Evolutionary conservation across 179 eudicot species (phyloP).

Genomic region (Vitellaria paradoxa): DNA sequence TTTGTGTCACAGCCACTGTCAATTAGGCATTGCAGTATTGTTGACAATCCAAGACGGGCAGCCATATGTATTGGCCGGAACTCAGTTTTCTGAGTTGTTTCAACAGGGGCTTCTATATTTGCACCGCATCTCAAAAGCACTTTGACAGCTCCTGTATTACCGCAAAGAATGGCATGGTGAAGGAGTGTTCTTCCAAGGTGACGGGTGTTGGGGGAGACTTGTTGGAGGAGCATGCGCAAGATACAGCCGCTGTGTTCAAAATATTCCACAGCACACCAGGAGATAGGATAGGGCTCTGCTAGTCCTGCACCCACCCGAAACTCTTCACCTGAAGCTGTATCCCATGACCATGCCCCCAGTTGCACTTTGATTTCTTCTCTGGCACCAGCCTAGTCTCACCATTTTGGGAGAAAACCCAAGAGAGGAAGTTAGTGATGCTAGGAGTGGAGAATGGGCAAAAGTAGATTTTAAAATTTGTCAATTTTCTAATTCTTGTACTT

Average conservation of each 20-base stretch:
- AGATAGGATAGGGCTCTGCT: conserved; percentile 78
- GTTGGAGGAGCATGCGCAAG: conserved; percentile 54
- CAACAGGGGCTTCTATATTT: conserved; percentile 44
- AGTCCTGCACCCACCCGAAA: conserved; percentile 89
- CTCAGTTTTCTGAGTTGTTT: conserved; percentile 35
- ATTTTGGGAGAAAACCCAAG: not conserved
- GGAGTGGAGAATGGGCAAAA: not conserved
- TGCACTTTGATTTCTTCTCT: conserved; percentile 52
- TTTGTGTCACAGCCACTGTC: conserved; percentile 64
- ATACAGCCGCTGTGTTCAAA: conserved; percentile 76
- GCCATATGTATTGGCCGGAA: conserved; percentile 79
- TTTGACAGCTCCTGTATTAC: conserved; percentile 43
- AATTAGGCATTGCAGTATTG: conserved; percentile 45
- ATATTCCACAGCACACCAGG: conserved; percentile 94
- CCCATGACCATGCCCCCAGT: conserved; percentile 99
- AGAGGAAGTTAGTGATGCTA: not conserved
- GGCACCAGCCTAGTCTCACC: conserved; percentile 52
- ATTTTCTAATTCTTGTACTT: not conserved
- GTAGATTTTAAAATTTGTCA: conserved; percentile 1
- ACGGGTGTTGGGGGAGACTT: conserved; percentile 30
- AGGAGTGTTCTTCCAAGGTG: conserved; percentile 77
- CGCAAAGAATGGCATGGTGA: conserved; percentile 88
- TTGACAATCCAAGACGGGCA: conserved; percentile 55
- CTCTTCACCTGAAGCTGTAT: conserved; percentile 74
- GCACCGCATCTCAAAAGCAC: conserved; percentile 53